Conservation (phyloP, 192 early-diverging fungal species). For the Gamsiella multidivaricata region DNA sequence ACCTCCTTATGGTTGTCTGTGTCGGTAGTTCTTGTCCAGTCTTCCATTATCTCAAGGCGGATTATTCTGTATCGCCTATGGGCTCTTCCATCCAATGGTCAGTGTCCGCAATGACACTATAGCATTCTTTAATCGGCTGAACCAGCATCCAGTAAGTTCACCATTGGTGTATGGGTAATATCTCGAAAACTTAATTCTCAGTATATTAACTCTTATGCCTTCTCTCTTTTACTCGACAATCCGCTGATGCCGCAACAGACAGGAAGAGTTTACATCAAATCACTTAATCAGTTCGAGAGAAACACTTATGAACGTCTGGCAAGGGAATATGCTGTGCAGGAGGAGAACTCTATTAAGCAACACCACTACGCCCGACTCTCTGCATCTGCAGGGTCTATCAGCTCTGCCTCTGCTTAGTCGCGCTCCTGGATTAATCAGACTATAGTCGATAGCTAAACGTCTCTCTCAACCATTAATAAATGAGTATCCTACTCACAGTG, state of each 20-base stretch:
- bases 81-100: slow-evolving; percentile 80
- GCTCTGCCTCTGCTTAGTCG: slow-evolving; percentile 4
- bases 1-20: too few relatives aligned
- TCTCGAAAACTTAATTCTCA: background rate
- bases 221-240: background rate
- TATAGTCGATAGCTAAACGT: too few relatives aligned
- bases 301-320: slow-evolving; percentile 51
- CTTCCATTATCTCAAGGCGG: slow-evolving; percentile 86
- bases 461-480: too few relatives aligned
- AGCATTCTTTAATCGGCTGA: slow-evolving; percentile 78
- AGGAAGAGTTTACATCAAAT: slow-evolving; percentile 39
- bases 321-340: slow-evolving; percentile 8
- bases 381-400: slow-evolving; percentile 18
- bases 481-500: too few relatives aligned
- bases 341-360: slow-evolving; percentile 30
- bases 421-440: too few relatives aligned
- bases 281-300: slow-evolving; percentile 39
- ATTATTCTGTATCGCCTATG: slow-evolving; percentile 80
- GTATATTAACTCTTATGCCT: background rate
- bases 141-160: slow-evolving; percentile 69
- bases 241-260: slow-evolving; percentile 8
- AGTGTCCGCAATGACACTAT: slow-evolving; percentile 76
- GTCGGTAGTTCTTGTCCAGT: slow-evolving; percentile 77
- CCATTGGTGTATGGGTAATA: background rate
- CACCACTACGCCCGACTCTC: slow-evolving; percentile 16